A percentile compares a stretch with the other conserved stretches of the same genome.
These are phyloP conservation scores for Hemisphaericaspora lyxosophila DNA, from an alignment of 1,139 yeast species.

Conservation along the genomic window DNA sequence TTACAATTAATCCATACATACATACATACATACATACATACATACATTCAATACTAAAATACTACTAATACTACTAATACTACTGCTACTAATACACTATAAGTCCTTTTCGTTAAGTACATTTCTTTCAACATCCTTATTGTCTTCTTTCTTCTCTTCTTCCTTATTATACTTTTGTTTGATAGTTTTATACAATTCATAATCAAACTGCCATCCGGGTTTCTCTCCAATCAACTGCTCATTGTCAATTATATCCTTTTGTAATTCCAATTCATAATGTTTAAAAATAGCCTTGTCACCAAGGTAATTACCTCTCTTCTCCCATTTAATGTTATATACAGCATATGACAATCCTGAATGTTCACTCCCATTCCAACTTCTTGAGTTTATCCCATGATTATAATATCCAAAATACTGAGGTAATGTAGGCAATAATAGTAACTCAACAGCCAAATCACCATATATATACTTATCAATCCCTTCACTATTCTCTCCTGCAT, in stretches of 20 bases:
- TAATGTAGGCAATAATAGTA: conserved; percentile 70
- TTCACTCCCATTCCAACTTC: conserved; percentile 58
- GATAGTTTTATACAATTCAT: conserved; percentile 26
- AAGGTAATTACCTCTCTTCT: conserved; percentile 30
- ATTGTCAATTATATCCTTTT: conserved; percentile 24
- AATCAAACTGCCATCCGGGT: conserved; percentile 37
- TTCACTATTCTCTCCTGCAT: conserved; percentile 19
- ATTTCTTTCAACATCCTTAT: neutral
- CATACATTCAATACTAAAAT: neutral
- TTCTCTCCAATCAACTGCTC: conserved; percentile 16
- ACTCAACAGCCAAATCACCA: conserved; percentile 64
- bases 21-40: too few relatives aligned
- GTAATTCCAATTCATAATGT: conserved; percentile 27
- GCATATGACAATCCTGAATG: conserved; percentile 74
- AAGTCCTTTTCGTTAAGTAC: too few relatives aligned
- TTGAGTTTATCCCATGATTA: conserved; percentile 68
- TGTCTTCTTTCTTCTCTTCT: neutral
- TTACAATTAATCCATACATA: too few relatives aligned
- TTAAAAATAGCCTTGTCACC: conserved; percentile 32
- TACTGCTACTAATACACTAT: neutral
- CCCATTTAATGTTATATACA: conserved; percentile 57
- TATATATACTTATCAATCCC: conserved; percentile 29
- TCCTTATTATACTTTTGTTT: conserved; percentile 22
- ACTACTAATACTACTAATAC: neutral
- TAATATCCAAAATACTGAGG: conserved; percentile 59